A percentile compares a stretch with the other conserved stretches of the same genome.
phyloP scores from a whole-genome alignment of 352 stramenopile genomes.

The Elongisporangium senticosum region DNA sequence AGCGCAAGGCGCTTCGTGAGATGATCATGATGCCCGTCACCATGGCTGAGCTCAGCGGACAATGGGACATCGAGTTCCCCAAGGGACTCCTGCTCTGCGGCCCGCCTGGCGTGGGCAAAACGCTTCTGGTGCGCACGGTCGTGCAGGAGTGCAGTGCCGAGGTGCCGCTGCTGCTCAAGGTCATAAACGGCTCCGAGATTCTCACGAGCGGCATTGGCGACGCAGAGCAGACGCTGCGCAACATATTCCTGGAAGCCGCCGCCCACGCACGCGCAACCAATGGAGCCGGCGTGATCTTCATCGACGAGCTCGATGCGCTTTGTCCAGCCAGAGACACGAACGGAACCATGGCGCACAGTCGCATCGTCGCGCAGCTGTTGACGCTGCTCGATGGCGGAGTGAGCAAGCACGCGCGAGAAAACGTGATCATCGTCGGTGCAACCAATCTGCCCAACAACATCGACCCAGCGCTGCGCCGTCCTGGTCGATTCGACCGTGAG shows the following conservation, averaged over 20 bases:
- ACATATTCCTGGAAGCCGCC: slow-evolving; percentile 44
- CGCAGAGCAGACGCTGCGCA: slow-evolving; percentile 54
- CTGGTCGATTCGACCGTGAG: slow-evolving; percentile 79
- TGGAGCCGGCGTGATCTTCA: slow-evolving; percentile 85
- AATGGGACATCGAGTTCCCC: slow-evolving; percentile 49
- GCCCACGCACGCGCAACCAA: slow-evolving; percentile 17
- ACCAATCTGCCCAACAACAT: slow-evolving; percentile 95
- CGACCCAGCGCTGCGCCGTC: slow-evolving; percentile 62
- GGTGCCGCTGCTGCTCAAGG: slow-evolving; percentile 44
- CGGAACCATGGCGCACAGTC: slow-evolving; percentile 39
- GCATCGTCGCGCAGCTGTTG: slow-evolving; percentile 93
- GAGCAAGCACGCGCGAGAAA: slow-evolving; percentile 32
- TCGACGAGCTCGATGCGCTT: slow-evolving; percentile 96
- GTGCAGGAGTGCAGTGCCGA: slow-evolving; percentile 49
- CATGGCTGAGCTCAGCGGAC: slow-evolving; percentile 21
- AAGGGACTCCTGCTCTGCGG: slow-evolving; percentile 71
- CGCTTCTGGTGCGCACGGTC: slow-evolving; percentile 64
- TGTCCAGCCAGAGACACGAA: slow-evolving; percentile 87
- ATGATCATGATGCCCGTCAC: slow-evolving; percentile 62
- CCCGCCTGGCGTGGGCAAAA: slow-evolving; percentile 78
- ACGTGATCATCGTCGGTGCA: slow-evolving; percentile 93
- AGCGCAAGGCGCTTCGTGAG: slow-evolving; percentile 53
- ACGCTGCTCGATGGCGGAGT: slow-evolving; percentile 89
- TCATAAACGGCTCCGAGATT: slow-evolving; percentile 82
- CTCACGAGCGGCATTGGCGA: slow-evolving; percentile 69